Percentiles rank a stretch among this genome's conserved stretches.
Evolutionary conservation across 2,329 filamentous ascomycete genomes (phyloP).

Genomic region (Emmonsia crescens): DNA sequence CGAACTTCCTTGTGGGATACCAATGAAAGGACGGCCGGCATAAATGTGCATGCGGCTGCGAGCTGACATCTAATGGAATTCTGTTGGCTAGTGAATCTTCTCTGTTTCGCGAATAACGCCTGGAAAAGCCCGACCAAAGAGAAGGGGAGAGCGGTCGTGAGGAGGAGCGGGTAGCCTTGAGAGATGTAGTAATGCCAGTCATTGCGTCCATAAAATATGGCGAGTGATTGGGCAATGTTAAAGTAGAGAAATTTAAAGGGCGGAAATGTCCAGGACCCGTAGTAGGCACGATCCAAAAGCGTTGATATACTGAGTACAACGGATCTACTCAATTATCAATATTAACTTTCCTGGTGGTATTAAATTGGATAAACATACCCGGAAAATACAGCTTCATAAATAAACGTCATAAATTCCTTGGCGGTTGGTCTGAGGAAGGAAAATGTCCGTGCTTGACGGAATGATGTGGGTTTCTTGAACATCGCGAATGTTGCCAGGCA

Average conservation of each 20-base stretch:
- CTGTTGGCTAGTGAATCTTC: constrained; percentile 13
- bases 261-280: constrained; percentile 77
- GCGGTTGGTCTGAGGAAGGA: background rate
- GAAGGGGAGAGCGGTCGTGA: constrained; percentile 76
- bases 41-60: constrained; percentile 48
- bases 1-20: constrained; percentile 95
- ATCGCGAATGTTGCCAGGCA: constrained; percentile 50
- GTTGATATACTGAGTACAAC: constrained; percentile 53
- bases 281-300: constrained; percentile 65
- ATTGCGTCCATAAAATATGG: constrained; percentile 86
- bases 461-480: constrained; percentile 20
- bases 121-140: constrained; percentile 53
- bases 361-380: constrained; percentile 22
- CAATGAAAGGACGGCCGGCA: constrained; percentile 55
- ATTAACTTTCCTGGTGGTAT: background rate
- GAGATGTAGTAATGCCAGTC: constrained; percentile 87
- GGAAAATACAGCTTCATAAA: constrained; percentile 56
- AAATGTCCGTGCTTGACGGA: background rate
- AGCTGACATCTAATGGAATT: constrained; percentile 43
- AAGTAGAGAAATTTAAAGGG: constrained; percentile 79
- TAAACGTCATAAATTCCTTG: constrained; percentile 36
- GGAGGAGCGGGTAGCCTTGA: constrained; percentile 77
- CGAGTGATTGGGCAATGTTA: constrained; percentile 78
- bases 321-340: constrained; percentile 3
- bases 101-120: constrained; percentile 22